phyloP scores from a whole-genome alignment of 768 basidiomycete genomes.

The Auriscalpium vulgare region DNA sequence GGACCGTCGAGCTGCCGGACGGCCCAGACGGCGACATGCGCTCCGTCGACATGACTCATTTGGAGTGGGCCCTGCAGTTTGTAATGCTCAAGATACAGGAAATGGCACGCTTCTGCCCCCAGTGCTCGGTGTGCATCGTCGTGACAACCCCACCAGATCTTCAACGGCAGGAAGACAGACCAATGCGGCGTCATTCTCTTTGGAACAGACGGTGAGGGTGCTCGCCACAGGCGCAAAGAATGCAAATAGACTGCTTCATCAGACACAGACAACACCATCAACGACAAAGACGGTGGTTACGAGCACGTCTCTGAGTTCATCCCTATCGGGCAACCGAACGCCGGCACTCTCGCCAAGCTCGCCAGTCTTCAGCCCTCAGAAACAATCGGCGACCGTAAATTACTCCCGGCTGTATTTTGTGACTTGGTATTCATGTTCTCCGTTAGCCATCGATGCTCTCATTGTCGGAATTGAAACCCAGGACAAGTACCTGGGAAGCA shows the following conservation, averaged over 20 bases:
- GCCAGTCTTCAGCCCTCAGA: slow-evolving; percentile 50
- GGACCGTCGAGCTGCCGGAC: slow-evolving; percentile 47
- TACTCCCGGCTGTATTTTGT: not conserved
- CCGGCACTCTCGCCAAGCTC: slow-evolving; percentile 57
- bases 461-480: slow-evolving; percentile 85
- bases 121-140: slow-evolving; percentile 1
- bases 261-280: slow-evolving; percentile 64
- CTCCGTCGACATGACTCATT: slow-evolving; percentile 58
- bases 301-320: slow-evolving; percentile 68
- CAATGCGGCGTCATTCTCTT: slow-evolving; percentile 86
- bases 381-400: slow-evolving; percentile 59
- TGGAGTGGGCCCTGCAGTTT: slow-evolving; percentile 79
- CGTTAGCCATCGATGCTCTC: slow-evolving; percentile 73
- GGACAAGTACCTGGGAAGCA: slow-evolving; percentile 52
- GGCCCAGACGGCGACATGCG: slow-evolving; percentile 43
- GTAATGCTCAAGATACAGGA: slow-evolving; percentile 88
- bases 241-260: not conserved
- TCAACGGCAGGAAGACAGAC: slow-evolving; percentile 86
- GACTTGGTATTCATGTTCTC: not conserved
- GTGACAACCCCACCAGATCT: slow-evolving; percentile 50
- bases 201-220: slow-evolving; percentile 62
- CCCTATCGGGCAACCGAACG: slow-evolving; percentile 57
- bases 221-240: not conserved
- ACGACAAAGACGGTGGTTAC: slow-evolving; percentile 58
- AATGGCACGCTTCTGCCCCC: slow-evolving; percentile 45